Percentiles rank a stretch among this genome's conserved stretches.
phyloP scores from a whole-genome alignment of 192 early-diverging fungal genomes.

The Coemansia erecta region DNA sequence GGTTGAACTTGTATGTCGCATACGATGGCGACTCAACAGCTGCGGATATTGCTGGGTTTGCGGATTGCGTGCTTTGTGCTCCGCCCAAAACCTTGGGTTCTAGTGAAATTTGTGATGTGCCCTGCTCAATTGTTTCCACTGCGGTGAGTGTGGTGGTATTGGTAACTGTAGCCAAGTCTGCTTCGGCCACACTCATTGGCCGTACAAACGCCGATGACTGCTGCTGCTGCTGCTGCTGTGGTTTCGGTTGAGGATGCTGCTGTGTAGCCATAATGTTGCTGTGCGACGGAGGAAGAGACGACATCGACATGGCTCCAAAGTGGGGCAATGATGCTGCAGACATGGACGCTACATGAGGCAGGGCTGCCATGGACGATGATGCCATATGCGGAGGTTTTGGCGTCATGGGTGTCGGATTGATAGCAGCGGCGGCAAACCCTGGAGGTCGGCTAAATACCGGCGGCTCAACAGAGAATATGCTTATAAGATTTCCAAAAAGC shows the following conservation, averaged over 20 bases:
- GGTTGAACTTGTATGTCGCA: slow-evolving; percentile 31
- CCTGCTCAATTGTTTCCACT: slow-evolving; percentile 13
- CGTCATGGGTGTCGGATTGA: slow-evolving; percentile 3
- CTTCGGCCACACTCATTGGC: slow-evolving; percentile 19
- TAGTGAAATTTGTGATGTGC: neutral
- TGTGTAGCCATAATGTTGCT: slow-evolving; percentile 13
- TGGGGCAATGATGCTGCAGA: neutral
- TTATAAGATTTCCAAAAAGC: slow-evolving; percentile 34
- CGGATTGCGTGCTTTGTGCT: neutral
- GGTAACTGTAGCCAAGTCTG: slow-evolving; percentile 20
- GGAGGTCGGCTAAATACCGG: slow-evolving; percentile 46
- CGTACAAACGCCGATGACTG: slow-evolving; percentile 22
- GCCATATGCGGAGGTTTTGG: slow-evolving; percentile 12
- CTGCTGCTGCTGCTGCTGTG: slow-evolving; percentile 5
- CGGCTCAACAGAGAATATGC: slow-evolving; percentile 47
- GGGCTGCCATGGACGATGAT: slow-evolving; percentile 25
- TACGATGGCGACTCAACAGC: neutral
- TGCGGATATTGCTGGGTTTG: neutral
- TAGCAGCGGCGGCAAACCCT: slow-evolving; percentile 17
- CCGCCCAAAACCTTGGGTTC: too few species aligned
- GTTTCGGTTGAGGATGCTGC: neutral
- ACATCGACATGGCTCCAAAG: slow-evolving; percentile 16
- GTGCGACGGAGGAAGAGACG: slow-evolving; percentile 16
- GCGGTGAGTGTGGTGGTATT: slow-evolving; percentile 2
- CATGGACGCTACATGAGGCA: slow-evolving; percentile 20